phyloP scores from a whole-genome alignment of 2,329 filamentous ascomycete genomes.

The Metarhizium humberi region DNA sequence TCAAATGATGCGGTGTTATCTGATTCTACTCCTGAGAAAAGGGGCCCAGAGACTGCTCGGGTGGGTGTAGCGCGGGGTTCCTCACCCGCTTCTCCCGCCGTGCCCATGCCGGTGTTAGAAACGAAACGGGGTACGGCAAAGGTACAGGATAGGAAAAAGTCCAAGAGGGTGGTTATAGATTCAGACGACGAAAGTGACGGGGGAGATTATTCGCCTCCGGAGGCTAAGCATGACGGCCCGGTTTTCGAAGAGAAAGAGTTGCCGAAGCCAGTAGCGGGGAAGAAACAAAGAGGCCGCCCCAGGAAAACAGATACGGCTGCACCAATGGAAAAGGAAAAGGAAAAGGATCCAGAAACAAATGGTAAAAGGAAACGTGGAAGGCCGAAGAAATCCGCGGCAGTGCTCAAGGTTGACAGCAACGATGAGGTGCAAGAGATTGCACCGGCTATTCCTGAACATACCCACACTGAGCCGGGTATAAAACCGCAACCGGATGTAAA shows the following conservation, averaged over 20 bases:
- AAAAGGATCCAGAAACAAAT: not conserved
- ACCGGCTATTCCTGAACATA: not conserved
- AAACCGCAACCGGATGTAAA: not conserved
- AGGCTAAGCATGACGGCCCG: constrained; percentile 9
- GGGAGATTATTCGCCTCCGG: not conserved
- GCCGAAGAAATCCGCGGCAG: constrained; percentile 25
- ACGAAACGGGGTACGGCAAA: not conserved
- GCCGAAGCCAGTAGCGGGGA: constrained; percentile 12
- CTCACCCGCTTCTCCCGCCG: not conserved
- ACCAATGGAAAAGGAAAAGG: constrained; percentile 2
- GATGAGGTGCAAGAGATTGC: not conserved
- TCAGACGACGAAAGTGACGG: not conserved
- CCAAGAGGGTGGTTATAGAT: not conserved
- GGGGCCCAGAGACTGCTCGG: not conserved
- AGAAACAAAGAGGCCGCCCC: constrained; percentile 23
- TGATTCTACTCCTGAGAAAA: not conserved
- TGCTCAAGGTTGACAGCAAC: not conserved
- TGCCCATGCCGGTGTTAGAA: not conserved
- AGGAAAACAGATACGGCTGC: constrained; percentile 13
- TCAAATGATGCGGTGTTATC: not conserved
- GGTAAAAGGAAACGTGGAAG: constrained; percentile 31
- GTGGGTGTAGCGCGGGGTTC: not conserved
- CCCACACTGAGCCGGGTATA: not conserved
- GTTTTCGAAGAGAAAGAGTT: not conserved
- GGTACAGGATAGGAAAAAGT: not conserved